Percentiles rank a stretch among this genome's conserved stretches.
These are phyloP conservation scores for Excoecaria cochinchinensis DNA, from an alignment of 345 rosid species.

Conservation along the genomic window DNA sequence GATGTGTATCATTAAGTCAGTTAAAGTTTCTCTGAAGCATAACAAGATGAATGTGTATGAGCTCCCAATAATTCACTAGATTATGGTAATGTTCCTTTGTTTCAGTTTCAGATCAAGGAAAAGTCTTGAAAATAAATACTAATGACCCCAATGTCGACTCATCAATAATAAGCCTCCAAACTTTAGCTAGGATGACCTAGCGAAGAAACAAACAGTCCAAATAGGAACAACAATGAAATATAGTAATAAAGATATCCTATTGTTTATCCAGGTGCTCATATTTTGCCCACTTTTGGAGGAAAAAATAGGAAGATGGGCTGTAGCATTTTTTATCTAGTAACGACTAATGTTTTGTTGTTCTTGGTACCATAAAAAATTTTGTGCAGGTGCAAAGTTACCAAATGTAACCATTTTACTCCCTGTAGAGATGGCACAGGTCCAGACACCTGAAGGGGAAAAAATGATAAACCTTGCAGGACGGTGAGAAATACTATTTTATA, in stretches of 20 bases:
- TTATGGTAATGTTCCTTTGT: neutral
- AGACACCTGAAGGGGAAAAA: conserved; percentile 53
- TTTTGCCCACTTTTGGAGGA: neutral
- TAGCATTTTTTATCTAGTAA: neutral
- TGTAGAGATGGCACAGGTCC: conserved; percentile 46
- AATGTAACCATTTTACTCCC: conserved; percentile 65
- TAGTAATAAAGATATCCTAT: neutral
- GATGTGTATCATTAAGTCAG: neutral
- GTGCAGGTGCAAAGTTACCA: conserved; percentile 76
- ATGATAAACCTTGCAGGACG: conserved; percentile 68
- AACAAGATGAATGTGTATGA: neutral
- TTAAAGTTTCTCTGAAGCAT: neutral
- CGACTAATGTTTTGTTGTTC: conserved; percentile 10
- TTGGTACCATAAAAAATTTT: neutral
- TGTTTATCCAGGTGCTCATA: neutral
- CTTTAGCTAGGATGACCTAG: too few species aligned
- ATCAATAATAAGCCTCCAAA: neutral
- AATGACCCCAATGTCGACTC: neutral
- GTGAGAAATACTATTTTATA: conserved; percentile 31
- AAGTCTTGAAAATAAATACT: neutral
- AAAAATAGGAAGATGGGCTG: neutral
- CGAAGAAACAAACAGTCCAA: neutral
- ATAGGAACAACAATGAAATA: neutral
- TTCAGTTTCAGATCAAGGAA: neutral
- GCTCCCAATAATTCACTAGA: neutral